These are phyloP conservation scores for Blastocystis sp. DNA, from an alignment of 352 stramenopile genomes.

Conservation along the genomic window DNA sequence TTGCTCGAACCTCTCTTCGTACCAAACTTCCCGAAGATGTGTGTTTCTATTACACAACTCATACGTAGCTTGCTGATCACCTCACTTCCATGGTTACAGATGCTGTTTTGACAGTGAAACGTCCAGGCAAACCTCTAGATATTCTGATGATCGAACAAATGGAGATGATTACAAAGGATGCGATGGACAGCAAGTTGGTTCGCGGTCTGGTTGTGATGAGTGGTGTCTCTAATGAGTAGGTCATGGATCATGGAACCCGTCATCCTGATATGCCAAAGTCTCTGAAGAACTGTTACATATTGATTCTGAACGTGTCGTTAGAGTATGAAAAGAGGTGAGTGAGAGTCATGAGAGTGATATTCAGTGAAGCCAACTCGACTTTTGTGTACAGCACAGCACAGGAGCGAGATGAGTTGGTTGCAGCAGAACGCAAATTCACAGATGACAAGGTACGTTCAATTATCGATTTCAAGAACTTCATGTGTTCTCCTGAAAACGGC, in stretches of 20 bases:
- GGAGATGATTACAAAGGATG: constrained; percentile 92
- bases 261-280: constrained; percentile 96
- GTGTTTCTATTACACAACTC: background rate
- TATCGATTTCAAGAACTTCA: constrained; percentile 93
- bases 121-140: constrained; percentile 78
- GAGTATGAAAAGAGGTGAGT: constrained; percentile 94
- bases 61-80: constrained; percentile 73
- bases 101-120: constrained; percentile 86
- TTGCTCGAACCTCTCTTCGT: constrained; percentile 87
- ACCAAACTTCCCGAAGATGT: constrained; percentile 91
- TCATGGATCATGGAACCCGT: constrained; percentile 94
- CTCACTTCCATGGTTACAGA: constrained; percentile 92
- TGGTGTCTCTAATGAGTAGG: background rate
- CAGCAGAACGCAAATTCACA: constrained; percentile 84
- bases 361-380: constrained; percentile 84
- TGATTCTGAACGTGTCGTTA: constrained; percentile 98
- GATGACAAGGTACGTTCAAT: constrained; percentile 87
- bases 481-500: constrained; percentile 87
- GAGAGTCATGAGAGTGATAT: background rate
- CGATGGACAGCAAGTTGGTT: constrained; percentile 80
- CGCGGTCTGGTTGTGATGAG: constrained; percentile 63
- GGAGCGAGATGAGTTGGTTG: constrained; percentile 93
- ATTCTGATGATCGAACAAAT: constrained; percentile 99
- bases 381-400: constrained; percentile 98
- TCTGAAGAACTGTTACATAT: constrained; percentile 91